Evolutionary conservation across 2,329 filamentous ascomycete species (phyloP).

Genomic region (Curvularia verruculosa): DNA sequence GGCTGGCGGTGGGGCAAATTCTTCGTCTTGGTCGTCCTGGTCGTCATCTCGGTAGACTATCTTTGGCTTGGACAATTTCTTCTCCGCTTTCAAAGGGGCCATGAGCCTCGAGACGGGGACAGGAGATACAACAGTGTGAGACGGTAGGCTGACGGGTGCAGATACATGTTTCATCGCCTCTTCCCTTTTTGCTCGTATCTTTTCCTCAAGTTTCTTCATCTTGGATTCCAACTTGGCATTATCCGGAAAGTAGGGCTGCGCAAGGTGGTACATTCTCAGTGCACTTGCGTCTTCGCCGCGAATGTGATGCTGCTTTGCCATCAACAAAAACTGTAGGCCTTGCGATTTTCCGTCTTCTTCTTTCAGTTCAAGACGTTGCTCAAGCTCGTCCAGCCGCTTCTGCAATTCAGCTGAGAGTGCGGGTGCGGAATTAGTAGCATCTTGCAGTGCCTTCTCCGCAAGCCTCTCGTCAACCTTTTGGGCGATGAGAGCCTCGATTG

Average conservation of each 20-base stretch:
- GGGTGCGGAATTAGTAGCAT: constrained; percentile 55
- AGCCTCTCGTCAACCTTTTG: constrained; percentile 90
- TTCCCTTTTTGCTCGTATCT: constrained; percentile 52
- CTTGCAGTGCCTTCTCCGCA: constrained; percentile 71
- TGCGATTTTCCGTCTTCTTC: constrained; percentile 78
- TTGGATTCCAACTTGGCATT: constrained; percentile 74
- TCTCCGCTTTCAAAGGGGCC: constrained; percentile 38
- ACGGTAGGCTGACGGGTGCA: constrained; percentile 21
- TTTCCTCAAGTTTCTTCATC: constrained; percentile 61
- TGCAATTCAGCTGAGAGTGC: constrained; percentile 78
- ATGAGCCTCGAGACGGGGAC: constrained; percentile 43
- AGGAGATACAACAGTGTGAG: constrained; percentile 16
- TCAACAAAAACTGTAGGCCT: constrained; percentile 83
- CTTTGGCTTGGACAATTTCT: constrained; percentile 29
- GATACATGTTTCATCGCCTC: constrained; percentile 28
- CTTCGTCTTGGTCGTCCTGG: constrained; percentile 49
- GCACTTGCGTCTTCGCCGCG: constrained; percentile 79
- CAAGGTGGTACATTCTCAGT: constrained; percentile 83
- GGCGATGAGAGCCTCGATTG: constrained; percentile 90
- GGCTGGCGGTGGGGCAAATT: constrained; percentile 47
- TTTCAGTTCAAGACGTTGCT: constrained; percentile 77
- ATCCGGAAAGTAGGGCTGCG: constrained; percentile 81
- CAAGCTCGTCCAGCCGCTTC: constrained; percentile 79
- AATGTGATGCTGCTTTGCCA: constrained; percentile 89
- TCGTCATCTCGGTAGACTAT: constrained; percentile 20